Evolutionary conservation across 2,329 filamentous ascomycete genomes (phyloP).

Genomic region (Aspergillus pseudonomiae): DNA sequence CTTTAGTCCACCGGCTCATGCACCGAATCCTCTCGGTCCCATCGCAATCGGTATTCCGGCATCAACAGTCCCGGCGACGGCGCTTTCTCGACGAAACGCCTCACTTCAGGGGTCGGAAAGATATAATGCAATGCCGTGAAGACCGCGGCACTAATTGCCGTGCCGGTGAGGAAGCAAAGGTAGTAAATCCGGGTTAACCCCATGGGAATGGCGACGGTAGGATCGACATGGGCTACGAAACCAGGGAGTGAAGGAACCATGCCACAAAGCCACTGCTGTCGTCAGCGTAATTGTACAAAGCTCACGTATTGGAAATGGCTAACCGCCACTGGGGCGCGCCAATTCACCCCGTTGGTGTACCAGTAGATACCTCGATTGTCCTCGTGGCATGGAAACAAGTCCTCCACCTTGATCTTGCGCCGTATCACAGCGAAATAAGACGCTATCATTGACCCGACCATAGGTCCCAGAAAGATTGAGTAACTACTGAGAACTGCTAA

Average conservation of each 20-base stretch:
- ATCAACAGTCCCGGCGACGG: neutral
- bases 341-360: conserved; percentile 28
- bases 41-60: conserved; percentile 3
- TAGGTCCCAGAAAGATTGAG: conserved; percentile 52
- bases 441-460: conserved; percentile 49
- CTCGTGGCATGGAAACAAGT: conserved; percentile 43
- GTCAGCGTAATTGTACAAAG: neutral
- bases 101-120: neutral
- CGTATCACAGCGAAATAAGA: conserved; percentile 50
- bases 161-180: conserved; percentile 3
- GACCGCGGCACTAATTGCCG: neutral
- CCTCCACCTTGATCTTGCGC: conserved; percentile 44
- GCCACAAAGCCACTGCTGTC: conserved; percentile 1
- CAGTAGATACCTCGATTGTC: conserved; percentile 27
- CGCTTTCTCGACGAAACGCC: neutral
- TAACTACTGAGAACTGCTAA: conserved; percentile 28
- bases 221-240: conserved; percentile 6
- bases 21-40: neutral
- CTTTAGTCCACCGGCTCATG: neutral
- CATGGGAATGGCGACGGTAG: neutral
- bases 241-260: conserved; percentile 3
- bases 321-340: conserved; percentile 24
- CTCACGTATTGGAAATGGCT: neutral
- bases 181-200: conserved; percentile 2
- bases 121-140: conserved; percentile 2